Evolutionary conservation across 202 grass and related monocot genomes (phyloP).

Genomic region (Saccharum hybrid): DNA sequence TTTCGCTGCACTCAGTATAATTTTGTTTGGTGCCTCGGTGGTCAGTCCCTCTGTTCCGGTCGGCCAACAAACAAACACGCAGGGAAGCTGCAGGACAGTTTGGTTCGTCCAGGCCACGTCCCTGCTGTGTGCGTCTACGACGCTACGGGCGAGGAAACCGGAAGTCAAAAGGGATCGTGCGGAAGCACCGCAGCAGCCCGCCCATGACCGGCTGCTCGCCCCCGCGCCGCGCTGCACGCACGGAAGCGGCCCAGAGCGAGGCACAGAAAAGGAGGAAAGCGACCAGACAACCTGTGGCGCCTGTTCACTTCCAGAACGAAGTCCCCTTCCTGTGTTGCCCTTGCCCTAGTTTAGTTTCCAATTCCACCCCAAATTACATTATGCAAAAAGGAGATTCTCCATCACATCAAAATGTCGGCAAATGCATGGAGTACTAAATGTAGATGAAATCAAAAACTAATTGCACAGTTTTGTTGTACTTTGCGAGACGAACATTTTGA

Average conservation of each 20-base stretch:
- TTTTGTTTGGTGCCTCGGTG: no score
- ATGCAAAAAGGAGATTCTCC: no score
- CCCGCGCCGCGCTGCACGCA: neutral
- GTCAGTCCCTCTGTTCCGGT: no score
- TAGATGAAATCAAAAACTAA: no score
- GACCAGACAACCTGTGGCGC: neutral
- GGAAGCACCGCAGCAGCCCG: neutral
- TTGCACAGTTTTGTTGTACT: no score
- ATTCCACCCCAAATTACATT: no score
- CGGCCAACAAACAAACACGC: neutral
- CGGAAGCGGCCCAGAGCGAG: neutral
- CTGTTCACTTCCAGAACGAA: neutral
- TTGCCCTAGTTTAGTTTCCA: no score
- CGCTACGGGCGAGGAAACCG: slow-evolving; percentile 20
- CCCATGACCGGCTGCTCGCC: slow-evolving; percentile 42
- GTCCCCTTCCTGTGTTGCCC: no score
- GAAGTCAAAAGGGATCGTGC: slow-evolving; percentile 44
- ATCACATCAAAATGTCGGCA: no score
- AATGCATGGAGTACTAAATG: no score
- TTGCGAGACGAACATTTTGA: no score
- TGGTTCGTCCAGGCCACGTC: neutral
- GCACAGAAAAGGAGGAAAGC: neutral
- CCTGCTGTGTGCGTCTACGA: neutral
- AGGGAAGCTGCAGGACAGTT: neutral
- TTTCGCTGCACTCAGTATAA: no score